Base-by-base conservation (phyloP, 768 basidiomycete genomes). In the Coprinellus aureogranulatus region DNA sequence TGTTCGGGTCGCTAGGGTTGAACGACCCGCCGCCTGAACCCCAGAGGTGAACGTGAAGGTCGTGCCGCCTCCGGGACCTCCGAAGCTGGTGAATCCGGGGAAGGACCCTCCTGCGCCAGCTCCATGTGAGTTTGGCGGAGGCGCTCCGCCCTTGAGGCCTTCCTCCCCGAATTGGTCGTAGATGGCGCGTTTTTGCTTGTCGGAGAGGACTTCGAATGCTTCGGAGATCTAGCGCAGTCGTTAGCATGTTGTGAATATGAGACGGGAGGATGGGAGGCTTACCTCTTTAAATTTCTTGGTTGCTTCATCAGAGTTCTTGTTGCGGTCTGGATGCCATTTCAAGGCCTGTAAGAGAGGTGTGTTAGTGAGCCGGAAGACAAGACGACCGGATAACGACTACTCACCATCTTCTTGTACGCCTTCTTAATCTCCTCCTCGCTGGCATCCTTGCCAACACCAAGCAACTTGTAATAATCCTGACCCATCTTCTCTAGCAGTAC, bases 91-190 rank as follows among this genome's bases (percentile, higher is more conserved):
- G 70, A 78, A 81, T 2, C 74, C 70, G 27, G 72, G 56, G 63
- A 73, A 76, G 11, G n/a, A n/a, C n/a, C 70, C 72, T n/a, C 72
- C 73, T 53, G n/a, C n/a, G n/a, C n/a, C n/a, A n/a, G n/a, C n/a
- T n/a, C n/a, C n/a, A n/a, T n/a, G n/a, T n/a, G n/a, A n/a, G n/a
- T n/a, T n/a, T n/a, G n/a, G n/a, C n/a, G n/a, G n/a, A n/a, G n/a
- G n/a, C n/a, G n/a, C 83, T 20, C 82, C 82, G 6, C 83, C 83
- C 69, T 98, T 98, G 63, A 98, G 81, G 1, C 96, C 95, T 56
- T 97, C 95, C 69, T 97, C 94, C 34, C 96, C 96, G 55, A 94
- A 88, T 63, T 97, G 92, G 71, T 97, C 95, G 62, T 94, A 98
- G 6, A 93, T 68, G 0, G 89, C 74, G 23, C 92, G 88, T 66